These are phyloP conservation scores for Dryas alaskensis DNA, from an alignment of 306 rosid genomes.

Conservation along the genomic window DNA sequence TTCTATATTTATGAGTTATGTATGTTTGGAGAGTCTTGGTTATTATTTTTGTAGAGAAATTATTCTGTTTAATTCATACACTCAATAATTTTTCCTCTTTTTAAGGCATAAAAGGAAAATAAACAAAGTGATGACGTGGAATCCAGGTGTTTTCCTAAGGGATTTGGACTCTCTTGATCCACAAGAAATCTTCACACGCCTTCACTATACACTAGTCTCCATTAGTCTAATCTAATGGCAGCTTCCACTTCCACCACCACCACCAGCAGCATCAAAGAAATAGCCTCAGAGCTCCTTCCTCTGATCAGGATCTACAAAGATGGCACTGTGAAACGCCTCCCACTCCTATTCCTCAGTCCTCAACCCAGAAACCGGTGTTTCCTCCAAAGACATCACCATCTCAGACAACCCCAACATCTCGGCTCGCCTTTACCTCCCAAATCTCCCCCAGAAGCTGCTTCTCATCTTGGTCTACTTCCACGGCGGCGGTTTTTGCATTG, in stretches of 20 bases:
- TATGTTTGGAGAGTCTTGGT: no score
- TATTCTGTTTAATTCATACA: no score
- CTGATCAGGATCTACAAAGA: constrained; percentile 42
- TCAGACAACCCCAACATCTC: constrained; percentile 39
- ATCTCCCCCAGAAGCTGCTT: constrained; percentile 7
- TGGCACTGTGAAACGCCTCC: constrained; percentile 44
- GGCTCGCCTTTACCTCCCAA: constrained; percentile 46
- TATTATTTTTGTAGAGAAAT: no score
- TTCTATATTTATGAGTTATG: no score
- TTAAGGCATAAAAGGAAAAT: no score
- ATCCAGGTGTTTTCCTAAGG: no score
- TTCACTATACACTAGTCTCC: no score
- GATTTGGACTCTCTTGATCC: no score
- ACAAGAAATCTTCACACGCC: background rate
- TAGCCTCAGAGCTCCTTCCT: constrained; percentile 35
- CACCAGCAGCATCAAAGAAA: constrained; percentile 19
- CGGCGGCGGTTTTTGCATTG: constrained; percentile 43
- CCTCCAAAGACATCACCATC: constrained; percentile 49
- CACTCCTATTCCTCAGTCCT: constrained; percentile 11
- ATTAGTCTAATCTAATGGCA: background rate
- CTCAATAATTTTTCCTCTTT: no score
- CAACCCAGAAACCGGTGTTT: constrained; percentile 30
- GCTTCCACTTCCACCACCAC: background rate
- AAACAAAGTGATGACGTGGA: no score
- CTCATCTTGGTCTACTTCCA: constrained; percentile 53